phyloP scores from a whole-genome alignment of 1,284 basidiomycete species.

The Ustilago hordei region DNA sequence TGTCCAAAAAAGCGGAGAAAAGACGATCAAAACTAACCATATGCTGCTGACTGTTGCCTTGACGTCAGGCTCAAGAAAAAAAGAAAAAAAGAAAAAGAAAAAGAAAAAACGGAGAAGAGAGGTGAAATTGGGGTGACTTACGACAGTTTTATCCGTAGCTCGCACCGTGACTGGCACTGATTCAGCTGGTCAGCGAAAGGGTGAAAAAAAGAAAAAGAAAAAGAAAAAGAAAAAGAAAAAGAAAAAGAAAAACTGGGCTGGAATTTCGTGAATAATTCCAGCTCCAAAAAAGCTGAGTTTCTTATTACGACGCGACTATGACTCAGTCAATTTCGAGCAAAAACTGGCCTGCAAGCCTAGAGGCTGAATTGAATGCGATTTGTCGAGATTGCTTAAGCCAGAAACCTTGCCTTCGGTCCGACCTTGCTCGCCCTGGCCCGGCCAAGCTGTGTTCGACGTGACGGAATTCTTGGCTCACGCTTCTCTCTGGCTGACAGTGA shows the following conservation, averaged over 20 bases:
- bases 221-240: too few species aligned
- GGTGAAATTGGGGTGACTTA: neutral
- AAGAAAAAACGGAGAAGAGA: neutral
- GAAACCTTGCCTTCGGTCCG: neutral
- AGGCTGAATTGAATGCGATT: neutral
- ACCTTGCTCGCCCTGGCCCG: conserved; percentile 9
- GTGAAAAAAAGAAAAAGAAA: neutral
- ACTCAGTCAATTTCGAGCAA: neutral
- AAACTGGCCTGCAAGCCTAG: neutral
- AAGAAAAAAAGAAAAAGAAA: neutral
- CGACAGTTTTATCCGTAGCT: neutral
- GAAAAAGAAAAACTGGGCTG: neutral
- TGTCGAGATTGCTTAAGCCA: conserved; percentile 12
- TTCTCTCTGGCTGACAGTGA: conserved; percentile 8
- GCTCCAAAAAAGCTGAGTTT: conserved; percentile 2
- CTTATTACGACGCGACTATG: conserved; percentile 1
- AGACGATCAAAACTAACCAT: neutral
- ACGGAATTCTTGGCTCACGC: neutral
- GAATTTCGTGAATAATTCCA: neutral
- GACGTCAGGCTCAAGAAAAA: neutral
- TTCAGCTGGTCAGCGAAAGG: neutral
- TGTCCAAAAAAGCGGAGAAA: neutral
- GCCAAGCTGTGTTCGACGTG: conserved; percentile 1
- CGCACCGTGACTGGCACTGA: neutral
- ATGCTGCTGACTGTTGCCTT: neutral